Conservation (phyloP, 768 basidiomycete genomes). For the Pholiota molesta region DNA sequence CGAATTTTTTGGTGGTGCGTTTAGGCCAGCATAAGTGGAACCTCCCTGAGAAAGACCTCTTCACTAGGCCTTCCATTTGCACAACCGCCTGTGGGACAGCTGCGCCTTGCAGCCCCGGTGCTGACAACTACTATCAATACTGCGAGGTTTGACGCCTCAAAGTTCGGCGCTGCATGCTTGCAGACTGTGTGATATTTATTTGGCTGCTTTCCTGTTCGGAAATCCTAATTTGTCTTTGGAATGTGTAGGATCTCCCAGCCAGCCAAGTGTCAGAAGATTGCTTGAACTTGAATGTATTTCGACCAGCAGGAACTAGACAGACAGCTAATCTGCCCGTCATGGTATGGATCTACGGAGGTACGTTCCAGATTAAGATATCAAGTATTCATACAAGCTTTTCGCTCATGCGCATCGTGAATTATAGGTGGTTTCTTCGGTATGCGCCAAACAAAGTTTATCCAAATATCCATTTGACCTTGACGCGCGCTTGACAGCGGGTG, state of each 20-base stretch:
- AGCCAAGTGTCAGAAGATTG: constrained; percentile 55
- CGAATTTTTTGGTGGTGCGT: not conserved
- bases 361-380: not conserved
- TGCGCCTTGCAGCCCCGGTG: constrained; percentile 45
- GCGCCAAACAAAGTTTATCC: not conserved
- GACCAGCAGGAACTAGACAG: constrained; percentile 38
- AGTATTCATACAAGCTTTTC: not conserved
- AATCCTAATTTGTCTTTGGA: too few relatives aligned
- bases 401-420: not conserved
- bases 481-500: constrained; percentile 5
- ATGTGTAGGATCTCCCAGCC: constrained; percentile 21
- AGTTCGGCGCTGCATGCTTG: constrained; percentile 47
- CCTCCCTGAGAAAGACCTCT: not conserved
- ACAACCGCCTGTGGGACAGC: constrained; percentile 48
- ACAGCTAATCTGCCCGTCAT: constrained; percentile 38
- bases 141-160: constrained; percentile 41
- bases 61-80: constrained; percentile 50
- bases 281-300: constrained; percentile 56
- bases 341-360: constrained; percentile 23
- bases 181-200: constrained; percentile 36
- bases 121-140: constrained; percentile 36
- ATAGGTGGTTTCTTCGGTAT: constrained; percentile 18
- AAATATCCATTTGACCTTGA: not conserved
- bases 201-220: too few relatives aligned
- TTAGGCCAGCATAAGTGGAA: not conserved